These are phyloP conservation scores for Planoprotostelium fungivorum DNA, from an alignment of 78 protist genomes.

Conservation along the genomic window DNA sequence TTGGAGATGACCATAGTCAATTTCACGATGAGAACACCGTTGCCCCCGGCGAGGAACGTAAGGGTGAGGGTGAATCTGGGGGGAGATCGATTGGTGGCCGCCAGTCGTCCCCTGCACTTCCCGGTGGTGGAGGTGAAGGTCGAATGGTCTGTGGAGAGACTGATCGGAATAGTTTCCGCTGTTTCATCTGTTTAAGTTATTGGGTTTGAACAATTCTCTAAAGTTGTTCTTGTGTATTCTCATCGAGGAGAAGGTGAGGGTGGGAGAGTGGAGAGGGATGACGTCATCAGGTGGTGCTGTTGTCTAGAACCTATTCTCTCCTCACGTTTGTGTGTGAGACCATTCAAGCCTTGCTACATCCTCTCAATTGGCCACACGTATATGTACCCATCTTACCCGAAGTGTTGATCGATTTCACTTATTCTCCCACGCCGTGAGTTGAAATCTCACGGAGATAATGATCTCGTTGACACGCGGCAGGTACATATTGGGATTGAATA, in stretches of 20 bases:
- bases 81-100: not conserved
- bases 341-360: not conserved
- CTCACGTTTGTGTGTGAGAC: not conserved
- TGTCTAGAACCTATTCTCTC: not conserved
- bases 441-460: not conserved
- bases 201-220: not conserved
- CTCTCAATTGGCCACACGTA: conserved; percentile 31
- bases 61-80: not conserved
- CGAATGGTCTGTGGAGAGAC: not conserved
- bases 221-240: not conserved
- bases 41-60: not conserved
- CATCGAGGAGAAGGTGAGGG: not conserved
- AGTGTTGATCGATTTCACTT: conserved; percentile 22
- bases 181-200: not conserved
- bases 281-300: not conserved
- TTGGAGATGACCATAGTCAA: not conserved
- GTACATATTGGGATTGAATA: not conserved
- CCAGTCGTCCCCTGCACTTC: not conserved
- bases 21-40: not conserved
- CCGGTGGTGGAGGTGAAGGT: not conserved
- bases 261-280: no score
- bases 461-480: not conserved
- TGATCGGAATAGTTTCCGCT: not conserved
- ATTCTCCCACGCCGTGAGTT: conserved; percentile 49
- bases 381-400: conserved; percentile 66